Base-by-base conservation (phyloP, 352 stramenopile species). In the Phytophthora pluvialis region DNA sequence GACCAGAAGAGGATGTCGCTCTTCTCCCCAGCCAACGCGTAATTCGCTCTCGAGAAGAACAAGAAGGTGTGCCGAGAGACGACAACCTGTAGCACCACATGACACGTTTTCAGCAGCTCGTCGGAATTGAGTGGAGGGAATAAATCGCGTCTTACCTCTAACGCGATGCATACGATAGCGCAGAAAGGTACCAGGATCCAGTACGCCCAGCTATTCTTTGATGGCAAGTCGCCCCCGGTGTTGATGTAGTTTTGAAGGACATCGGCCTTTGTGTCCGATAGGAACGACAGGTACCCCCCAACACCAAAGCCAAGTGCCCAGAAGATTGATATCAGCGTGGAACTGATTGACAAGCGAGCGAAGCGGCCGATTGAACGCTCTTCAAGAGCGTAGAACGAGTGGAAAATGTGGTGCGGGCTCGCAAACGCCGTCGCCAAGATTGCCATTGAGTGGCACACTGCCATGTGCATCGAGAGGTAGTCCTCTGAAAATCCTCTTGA, bases 351-450 rank as follows among this genome's bases (percentile, higher is more conserved):
- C 18, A 87, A 3, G 0, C 58, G 49, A 7, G 62, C 72, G 44
- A 88, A 90, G 12, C 38, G 45, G 1, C 40, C 61, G 4, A 78
- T 70, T 15, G 75, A 86, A 13, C 75, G 73, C 31, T 75, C 64
- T 9, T 25, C 48, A 46, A 83, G 60, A 21, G 70, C 60, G 53
- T 83, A 73, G 47, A 87, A 87, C 0, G 77, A 73, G 51, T 87
- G 78, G 48, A 86, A 86, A n/a, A 68, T 75, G 46, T 85, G 76
- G 44, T 85, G 81, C 40, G 86, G 76, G 29, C 71, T 83, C 13
- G 63, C 61, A 25, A 87, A 70, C 0, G 66, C 56, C 11, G 70
- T 78, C 8, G 72, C 67, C 5, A 90, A 52, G 40, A 84, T 81
- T 8, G 74, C 77, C 29, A 90, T 76, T 11, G 70, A 72, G 35